Evolutionary conservation across 148 eudicot genomes (phyloP).

Genomic region (Camellia sinensis): DNA sequence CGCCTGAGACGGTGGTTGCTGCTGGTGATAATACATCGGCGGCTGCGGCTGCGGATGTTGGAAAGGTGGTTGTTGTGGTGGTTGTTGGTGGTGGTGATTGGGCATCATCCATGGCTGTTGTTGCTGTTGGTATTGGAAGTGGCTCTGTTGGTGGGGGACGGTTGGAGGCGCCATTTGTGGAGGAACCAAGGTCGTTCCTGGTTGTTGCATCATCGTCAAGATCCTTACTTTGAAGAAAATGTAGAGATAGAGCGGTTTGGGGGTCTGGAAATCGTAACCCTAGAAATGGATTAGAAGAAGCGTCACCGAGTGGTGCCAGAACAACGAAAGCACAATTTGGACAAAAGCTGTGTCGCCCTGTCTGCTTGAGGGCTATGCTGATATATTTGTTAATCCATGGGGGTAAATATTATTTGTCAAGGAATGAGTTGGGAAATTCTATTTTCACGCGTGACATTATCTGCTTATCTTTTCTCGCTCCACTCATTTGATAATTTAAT

Average conservation of each 20-base stretch:
- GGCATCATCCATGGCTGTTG: slow-evolving; percentile 42
- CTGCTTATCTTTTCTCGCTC: too few relatives aligned
- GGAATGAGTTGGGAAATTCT: too few relatives aligned
- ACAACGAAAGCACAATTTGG: too few relatives aligned
- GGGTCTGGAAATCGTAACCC: not conserved
- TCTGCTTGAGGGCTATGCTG: too few relatives aligned
- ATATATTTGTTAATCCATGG: too few relatives aligned
- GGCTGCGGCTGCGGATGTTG: slow-evolving; percentile 30
- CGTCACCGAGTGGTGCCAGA: too few relatives aligned
- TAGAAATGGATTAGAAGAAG: not conserved
- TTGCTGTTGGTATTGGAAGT: slow-evolving; percentile 41
- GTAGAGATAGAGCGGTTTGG: slow-evolving; percentile 17
- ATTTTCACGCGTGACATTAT: too few relatives aligned
- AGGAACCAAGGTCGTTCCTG: slow-evolving; percentile 20
- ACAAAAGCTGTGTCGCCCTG: too few relatives aligned
- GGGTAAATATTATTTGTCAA: too few relatives aligned
- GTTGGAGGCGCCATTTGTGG: slow-evolving; percentile 33
- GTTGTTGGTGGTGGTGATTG: slow-evolving; percentile 24
- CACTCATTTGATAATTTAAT: too few relatives aligned
- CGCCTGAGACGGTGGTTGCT: slow-evolving; percentile 26
- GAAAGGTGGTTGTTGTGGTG: not conserved
- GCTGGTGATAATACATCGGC: slow-evolving; percentile 21
- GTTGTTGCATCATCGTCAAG: slow-evolving; percentile 60
- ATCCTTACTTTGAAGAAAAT: slow-evolving; percentile 6
- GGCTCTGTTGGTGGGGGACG: slow-evolving; percentile 40